Conservation (phyloP, 2,329 filamentous ascomycete genomes). For the Pseudogymnoascus sp. region DNA sequence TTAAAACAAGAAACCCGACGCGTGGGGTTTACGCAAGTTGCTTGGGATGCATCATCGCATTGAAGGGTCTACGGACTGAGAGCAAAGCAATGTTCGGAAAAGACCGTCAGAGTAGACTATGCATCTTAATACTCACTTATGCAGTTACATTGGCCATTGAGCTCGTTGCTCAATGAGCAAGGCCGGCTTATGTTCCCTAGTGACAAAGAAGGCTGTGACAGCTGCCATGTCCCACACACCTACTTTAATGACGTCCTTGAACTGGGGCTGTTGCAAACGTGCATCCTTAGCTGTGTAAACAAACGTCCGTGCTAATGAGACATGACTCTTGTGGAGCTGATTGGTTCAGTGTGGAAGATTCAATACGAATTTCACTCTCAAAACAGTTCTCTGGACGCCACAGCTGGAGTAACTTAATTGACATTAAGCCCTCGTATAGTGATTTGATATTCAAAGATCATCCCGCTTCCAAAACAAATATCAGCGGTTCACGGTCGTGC, state of each 20-base stretch:
- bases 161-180: background rate
- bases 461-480: background rate
- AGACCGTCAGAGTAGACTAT: background rate
- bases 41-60: background rate
- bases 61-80: background rate
- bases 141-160: background rate
- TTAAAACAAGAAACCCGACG: background rate
- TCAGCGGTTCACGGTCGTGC: background rate
- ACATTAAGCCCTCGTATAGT: background rate
- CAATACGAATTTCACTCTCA: background rate
- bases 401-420: background rate
- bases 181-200: background rate
- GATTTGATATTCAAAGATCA: background rate
- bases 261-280: background rate
- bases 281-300: background rate
- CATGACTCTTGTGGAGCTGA: background rate
- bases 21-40: background rate
- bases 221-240: background rate
- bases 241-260: background rate
- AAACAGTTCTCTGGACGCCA: background rate
- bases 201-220: background rate
- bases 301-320: background rate
- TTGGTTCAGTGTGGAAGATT: background rate
- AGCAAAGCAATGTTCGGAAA: background rate
- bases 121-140: background rate